Evolutionary conservation across 2,329 filamentous ascomycete species (phyloP).

Genomic region (Mariannaea elegans): DNA sequence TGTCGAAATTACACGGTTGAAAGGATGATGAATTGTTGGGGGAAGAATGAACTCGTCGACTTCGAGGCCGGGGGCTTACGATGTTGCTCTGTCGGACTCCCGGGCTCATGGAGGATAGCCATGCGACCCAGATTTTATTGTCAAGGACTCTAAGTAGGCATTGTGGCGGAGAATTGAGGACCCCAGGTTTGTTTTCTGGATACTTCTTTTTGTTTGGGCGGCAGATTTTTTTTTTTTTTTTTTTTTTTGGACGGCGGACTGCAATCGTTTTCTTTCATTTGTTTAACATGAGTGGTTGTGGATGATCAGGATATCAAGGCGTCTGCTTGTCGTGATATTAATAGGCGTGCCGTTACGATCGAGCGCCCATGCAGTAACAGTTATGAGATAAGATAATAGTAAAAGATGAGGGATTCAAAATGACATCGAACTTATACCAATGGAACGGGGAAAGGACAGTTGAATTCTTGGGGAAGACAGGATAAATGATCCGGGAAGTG

Average conservation of each 20-base stretch:
- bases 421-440: neutral
- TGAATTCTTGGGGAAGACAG: no score
- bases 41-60: neutral
- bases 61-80: neutral
- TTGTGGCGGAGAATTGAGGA: neutral
- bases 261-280: slow-evolving; percentile 1
- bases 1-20: neutral
- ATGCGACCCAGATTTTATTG: slow-evolving; percentile 8
- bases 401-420: slow-evolving; percentile 4
- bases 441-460: no score
- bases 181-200: neutral
- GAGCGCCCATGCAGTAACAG: slow-evolving; percentile 1
- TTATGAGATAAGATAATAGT: slow-evolving; percentile 20
- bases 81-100: slow-evolving; percentile 15
- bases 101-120: slow-evolving; percentile 11
- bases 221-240: slow-evolving; percentile 12
- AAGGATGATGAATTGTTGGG: neutral
- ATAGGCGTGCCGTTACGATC: neutral
- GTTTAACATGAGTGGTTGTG: slow-evolving; percentile 17
- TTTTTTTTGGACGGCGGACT: neutral
- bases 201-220: slow-evolving; percentile 10
- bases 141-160: slow-evolving; percentile 4
- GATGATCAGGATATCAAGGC: neutral
- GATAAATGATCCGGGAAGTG: no score
- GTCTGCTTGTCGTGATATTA: slow-evolving; percentile 5